A percentile compares a stretch with the other conserved stretches of the same genome.
Conservation (phyloP, 148 eudicot species). For the Silene uniflora region DNA sequence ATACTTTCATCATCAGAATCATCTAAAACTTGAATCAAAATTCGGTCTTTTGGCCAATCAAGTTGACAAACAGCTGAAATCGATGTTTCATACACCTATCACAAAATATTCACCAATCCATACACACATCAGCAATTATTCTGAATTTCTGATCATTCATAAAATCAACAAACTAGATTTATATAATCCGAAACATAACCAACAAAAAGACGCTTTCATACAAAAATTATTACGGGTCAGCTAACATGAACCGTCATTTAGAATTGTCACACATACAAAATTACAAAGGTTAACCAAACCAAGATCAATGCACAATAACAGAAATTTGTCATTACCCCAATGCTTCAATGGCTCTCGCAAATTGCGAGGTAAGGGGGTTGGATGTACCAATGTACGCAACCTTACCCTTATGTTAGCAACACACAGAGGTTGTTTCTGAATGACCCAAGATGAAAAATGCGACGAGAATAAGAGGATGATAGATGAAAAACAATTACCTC, state of each 20-base stretch:
- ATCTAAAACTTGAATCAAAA: slow-evolving; percentile 62
- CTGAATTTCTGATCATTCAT: neutral
- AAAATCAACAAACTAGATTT: neutral
- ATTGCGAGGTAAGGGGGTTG: too few relatives aligned
- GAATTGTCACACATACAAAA: too few relatives aligned
- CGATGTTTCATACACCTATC: slow-evolving; percentile 69
- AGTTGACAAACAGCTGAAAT: slow-evolving; percentile 67
- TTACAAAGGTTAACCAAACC: neutral
- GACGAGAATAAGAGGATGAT: neutral
- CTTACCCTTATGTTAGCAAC: too few relatives aligned
- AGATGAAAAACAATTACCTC: slow-evolving; percentile 30
- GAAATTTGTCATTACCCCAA: too few relatives aligned
- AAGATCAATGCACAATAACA: neutral
- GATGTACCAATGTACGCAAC: too few relatives aligned
- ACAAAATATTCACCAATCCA: neutral
- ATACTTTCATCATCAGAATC: slow-evolving; percentile 63
- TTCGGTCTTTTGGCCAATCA: slow-evolving; percentile 62
- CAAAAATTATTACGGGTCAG: neutral
- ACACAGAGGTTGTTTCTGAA: too few relatives aligned
- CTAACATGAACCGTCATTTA: neutral
- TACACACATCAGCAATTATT: neutral
- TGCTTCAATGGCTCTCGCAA: too few relatives aligned
- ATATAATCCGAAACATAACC: neutral
- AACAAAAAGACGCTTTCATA: neutral
- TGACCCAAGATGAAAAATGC: too few relatives aligned